Evolutionary conservation across 805 yeast genomes (phyloP), one percentile per base, ranked within the genome.

Genomic region (Saturnispora hagleri): DNA sequence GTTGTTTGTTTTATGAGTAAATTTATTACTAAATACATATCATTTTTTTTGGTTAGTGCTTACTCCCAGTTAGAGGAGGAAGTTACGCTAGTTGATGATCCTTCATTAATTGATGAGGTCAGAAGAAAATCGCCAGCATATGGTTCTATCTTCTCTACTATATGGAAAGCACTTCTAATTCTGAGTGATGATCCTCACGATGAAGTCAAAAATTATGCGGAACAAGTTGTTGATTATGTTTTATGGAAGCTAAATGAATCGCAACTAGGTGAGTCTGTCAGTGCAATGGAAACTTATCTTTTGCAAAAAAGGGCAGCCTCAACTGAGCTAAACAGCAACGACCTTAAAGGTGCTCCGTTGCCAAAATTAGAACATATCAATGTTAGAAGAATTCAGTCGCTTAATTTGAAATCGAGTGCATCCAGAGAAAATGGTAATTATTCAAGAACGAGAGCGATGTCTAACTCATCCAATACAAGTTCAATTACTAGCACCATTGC

Each of bases 181-280:
- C 67, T 89, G 28, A 79, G 95, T 1, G 89, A 85, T 57, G 99
- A 93, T 66, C 96, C 98, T 0, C 93, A 85, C 65, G 69, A 77
- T 35, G 96, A 89, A 65, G 89, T 90, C 6, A 80, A 79, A 53
- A 77, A 77, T 46, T 73, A 80, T 54, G 91, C 97, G 0, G 83
- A 82, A 51, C 80, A 77, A 28, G 76, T 89, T 13, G 82, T 89
- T 18, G 97, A 89, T 64, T 80, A 75, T 55, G 81, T 89, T 22
- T 70, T 86, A 65, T 62, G 78, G 47, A 77, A 79, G 53, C 68
- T 91, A 49, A 76, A 80, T 55, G 81, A 82, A 47, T 76, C 88
- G 55, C 83, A 81, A 43, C 62, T 91, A 34, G 80, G 82, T 0
- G 82, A 77, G 2, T 73, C 82, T 4, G 90, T 84, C 10, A 65